phyloP scores from a whole-genome alignment of 805 yeast genomes.

The Candida methanosorbosa region DNA sequence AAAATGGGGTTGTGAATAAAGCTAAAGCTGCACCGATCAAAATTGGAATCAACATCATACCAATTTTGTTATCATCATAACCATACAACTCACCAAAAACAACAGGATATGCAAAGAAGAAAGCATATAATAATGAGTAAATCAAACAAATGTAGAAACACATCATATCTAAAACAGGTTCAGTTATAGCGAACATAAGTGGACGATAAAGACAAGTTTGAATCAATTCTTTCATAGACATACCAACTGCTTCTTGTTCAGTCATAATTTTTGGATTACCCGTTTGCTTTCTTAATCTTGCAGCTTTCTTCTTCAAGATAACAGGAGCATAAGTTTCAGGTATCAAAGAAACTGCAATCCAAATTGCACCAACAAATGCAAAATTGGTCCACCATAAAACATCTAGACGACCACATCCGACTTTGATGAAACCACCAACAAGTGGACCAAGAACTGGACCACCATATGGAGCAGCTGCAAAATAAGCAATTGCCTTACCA shows the following conservation, averaged over 20 bases:
- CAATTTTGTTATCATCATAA: constrained; percentile 68
- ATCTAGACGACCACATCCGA: constrained; percentile 59
- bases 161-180: constrained; percentile 78
- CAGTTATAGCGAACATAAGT: constrained; percentile 63
- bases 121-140: constrained; percentile 85
- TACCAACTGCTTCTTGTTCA: constrained; percentile 80
- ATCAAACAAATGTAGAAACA: constrained; percentile 83
- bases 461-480: constrained; percentile 87
- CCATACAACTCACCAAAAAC: constrained; percentile 73
- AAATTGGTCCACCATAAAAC: constrained; percentile 83
- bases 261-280: constrained; percentile 84
- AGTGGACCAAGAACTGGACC: constrained; percentile 90
- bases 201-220: constrained; percentile 75
- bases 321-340: constrained; percentile 95
- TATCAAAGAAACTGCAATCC: constrained; percentile 52
- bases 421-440: constrained; percentile 77
- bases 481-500: constrained; percentile 85
- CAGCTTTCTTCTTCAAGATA: constrained; percentile 60
- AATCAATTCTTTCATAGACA: constrained; percentile 60
- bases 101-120: constrained; percentile 92
- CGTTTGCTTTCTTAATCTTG: constrained; percentile 61
- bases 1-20: constrained; percentile 59
- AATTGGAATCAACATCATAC: constrained; percentile 85
- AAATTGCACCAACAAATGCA: constrained; percentile 84
- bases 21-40: constrained; percentile 79